phyloP scores from a whole-genome alignment of 73 alveolate genomes.

The Paramecium pentaurelia region DNA sequence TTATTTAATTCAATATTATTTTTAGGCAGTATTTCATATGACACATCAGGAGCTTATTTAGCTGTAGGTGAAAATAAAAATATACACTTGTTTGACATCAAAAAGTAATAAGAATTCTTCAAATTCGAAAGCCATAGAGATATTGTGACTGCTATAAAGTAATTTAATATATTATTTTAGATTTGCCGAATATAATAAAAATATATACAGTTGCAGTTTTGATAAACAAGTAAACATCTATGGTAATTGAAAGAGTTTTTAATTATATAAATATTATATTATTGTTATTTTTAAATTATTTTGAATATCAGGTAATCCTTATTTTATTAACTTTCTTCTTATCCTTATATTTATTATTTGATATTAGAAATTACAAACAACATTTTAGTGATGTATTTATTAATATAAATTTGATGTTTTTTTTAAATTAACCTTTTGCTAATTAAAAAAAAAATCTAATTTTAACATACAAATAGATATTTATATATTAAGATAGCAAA shows the following conservation, averaged over 20 bases:
- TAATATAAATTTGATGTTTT: no score
- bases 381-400: no score
- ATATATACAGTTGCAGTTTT: neutral
- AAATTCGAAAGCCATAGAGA: constrained; percentile 10
- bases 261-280: neutral
- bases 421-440: no score
- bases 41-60: neutral
- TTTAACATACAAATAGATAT: no score
- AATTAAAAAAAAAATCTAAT: no score
- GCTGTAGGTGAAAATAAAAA: neutral
- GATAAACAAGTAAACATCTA: constrained; percentile 8
- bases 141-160: neutral
- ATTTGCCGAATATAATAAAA: neutral
- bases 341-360: no score
- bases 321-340: no score
- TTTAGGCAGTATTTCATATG: neutral
- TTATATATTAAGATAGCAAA: no score
- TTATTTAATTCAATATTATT: no score
- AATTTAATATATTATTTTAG: neutral
- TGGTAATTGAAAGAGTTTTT: constrained; percentile 7
- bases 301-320: no score
- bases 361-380: no score
- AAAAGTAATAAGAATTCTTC: neutral
- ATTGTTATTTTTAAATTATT: neutral
- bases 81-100: neutral